Base-by-base conservation (phyloP, 345 rosid species). In the Populus simonii region DNA sequence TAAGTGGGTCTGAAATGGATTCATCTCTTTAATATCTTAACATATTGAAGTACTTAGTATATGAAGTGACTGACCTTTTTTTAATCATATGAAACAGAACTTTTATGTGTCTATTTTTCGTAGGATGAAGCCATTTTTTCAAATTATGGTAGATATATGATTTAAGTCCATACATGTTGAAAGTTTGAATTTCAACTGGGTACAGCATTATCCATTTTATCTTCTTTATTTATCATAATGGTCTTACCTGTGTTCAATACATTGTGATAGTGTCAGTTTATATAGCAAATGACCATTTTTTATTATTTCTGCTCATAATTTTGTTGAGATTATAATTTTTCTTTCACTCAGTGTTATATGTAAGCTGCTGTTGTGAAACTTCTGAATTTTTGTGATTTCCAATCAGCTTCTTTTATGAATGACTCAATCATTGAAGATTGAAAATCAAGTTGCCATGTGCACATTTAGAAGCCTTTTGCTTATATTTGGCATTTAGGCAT, bases 1-100 rank as follows among this genome's bases (percentile, higher is more conserved):
- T 93, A 90, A 82, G 96, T 85, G 49, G 66, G 22, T 55, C n/a
- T 74, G 63, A 33, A 73, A 38, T 71, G 49, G 45, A 70, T 74
- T 66, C 61, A 29, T 66, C 8, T 38, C 25, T 63, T 55, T 77
- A 45, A 38, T 72, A 63, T 74, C 33, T 75, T 33, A 65, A 76
- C 11, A 61, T 83, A 45, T 20, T 70, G 35, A 67, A 17, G 23
- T 17, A 49, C 38, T 63, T 62, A 8, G 31, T 27, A 1, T 55
- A 49, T 10, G 29, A 73, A 39, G 33, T 69, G 72, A 3, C 12
- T 41, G 45, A 41, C 13, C 11, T 22, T 65, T 9, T 10, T 25
- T 51, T 53, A 11, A 27, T 22, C 39, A 38, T 18, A 25, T 76
- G 45, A 41, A 41, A 41, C 45, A 41, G 0, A 41, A 10, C 13